Conservation (phyloP, 305 asterid species). For the Rubia occidens region DNA sequence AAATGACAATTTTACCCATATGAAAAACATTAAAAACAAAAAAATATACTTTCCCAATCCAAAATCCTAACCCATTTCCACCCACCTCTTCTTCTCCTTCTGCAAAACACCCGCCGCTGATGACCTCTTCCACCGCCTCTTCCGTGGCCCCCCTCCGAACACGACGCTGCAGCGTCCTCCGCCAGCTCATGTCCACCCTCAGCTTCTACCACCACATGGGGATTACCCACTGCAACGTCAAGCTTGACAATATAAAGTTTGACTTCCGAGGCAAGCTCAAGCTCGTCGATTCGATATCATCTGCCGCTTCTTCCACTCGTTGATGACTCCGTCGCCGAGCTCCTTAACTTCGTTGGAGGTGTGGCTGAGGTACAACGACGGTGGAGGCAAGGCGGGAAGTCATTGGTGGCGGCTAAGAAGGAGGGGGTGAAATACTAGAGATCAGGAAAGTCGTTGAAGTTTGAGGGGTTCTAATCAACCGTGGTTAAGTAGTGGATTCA, state of each 20-base stretch:
- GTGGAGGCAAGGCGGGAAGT: neutral
- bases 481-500: conserved; percentile 28
- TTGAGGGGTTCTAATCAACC: conserved; percentile 4
- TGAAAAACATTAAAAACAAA: too few species aligned
- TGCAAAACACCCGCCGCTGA: too few species aligned
- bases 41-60: too few species aligned
- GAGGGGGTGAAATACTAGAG: conserved; percentile 15
- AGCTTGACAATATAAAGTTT: neutral
- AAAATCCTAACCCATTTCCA: too few species aligned
- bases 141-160: too few species aligned
- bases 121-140: too few species aligned
- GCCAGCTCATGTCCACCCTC: neutral
- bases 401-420: neutral
- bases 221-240: neutral
- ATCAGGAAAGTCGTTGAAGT: conserved; percentile 19
- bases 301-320: conserved; percentile 55
- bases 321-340: conserved; percentile 21
- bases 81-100: too few species aligned
- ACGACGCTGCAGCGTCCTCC: too few species aligned
- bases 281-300: conserved; percentile 62
- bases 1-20: too few species aligned
- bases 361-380: conserved; percentile 33
- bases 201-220: conserved; percentile 6
- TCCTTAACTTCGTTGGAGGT: conserved; percentile 71
- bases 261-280: too few species aligned